Evolutionary conservation across 2,329 filamentous ascomycete species (phyloP), one percentile per base, ranked within the genome.

Genomic region (Lizonia empirigonia): DNA sequence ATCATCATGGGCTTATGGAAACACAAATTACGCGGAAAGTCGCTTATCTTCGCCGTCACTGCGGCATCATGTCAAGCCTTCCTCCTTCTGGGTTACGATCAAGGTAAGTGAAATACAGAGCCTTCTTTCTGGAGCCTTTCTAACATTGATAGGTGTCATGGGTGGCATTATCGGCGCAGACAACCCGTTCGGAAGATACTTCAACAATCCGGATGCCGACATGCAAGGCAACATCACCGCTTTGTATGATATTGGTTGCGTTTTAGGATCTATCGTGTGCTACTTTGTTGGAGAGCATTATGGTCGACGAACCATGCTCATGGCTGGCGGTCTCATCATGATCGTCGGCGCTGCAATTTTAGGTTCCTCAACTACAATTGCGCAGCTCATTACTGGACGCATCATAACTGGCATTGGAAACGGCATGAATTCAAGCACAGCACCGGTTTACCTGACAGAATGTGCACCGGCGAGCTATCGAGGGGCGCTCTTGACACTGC

Each of bases 401-500:
- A 37, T 77, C 56, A 35, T 78, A 55, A 59, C 75, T 62, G 71
- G 75, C 10, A 60, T 71, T 6, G 68, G 66, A 7, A 71, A 69
- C 41, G 61, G 61, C 5, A 56, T 70, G 33, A 67, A 69, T 23
- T 47, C 49, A 1, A 46, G 44, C 7, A 56, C 49, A 5, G 49
- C 39, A 10, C 53, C 49, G 6, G 44, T 49, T 2, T 56, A 53
- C 20, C 41, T 47, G 5, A 49, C 53, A 12, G 53, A 56, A 41
- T 52, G 44, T 42, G 53, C 46, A 9, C 46, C 40, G 12, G 19
- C 36, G 12, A 20, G 16, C 18, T 49, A 50, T 35, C 75, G 80
- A 24, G 81, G 81, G 24, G 68, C 75, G 38, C 65, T 81, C 19
- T 78, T 83, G 32, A 80, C 79, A 16, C 78, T 80, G 2, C 78